Evolutionary conservation across 225 moss, liverwort and hornwort species (phyloP).

Genomic region (Anthoceros angustus): DNA sequence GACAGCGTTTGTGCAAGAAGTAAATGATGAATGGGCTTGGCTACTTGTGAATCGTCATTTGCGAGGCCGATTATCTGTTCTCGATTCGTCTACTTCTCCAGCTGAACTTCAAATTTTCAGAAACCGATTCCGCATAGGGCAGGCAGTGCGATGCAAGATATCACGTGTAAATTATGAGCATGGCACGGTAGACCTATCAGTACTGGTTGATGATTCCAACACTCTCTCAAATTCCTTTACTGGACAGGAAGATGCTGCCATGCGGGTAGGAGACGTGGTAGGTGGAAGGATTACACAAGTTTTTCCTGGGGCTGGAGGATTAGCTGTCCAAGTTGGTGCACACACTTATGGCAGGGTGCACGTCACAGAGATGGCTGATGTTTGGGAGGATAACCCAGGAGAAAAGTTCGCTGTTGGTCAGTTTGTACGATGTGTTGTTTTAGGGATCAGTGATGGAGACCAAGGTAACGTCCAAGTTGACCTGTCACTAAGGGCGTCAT

Average conservation of each 20-base stretch:
- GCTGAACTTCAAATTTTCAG: constrained; percentile 44
- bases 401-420: constrained; percentile 52
- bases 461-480: constrained; percentile 41
- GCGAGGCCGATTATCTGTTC: constrained; percentile 56
- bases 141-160: constrained; percentile 46
- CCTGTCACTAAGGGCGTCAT: constrained; percentile 54
- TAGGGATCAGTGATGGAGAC: constrained; percentile 22
- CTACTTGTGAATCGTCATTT: constrained; percentile 56
- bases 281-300: constrained; percentile 65
- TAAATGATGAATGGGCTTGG: constrained; percentile 67
- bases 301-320: constrained; percentile 48
- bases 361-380: constrained; percentile 63
- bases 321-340: constrained; percentile 54
- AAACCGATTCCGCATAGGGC: constrained; percentile 44
- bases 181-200: constrained; percentile 47
- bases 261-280: constrained; percentile 39
- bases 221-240: neutral
- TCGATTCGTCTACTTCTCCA: constrained; percentile 60
- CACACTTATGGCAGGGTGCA: constrained; percentile 62
- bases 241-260: constrained; percentile 10
- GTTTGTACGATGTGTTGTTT: constrained; percentile 63
- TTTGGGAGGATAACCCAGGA: constrained; percentile 62
- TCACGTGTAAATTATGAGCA: constrained; percentile 30
- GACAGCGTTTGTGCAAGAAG: constrained; percentile 56
- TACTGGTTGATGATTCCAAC: constrained; percentile 12